phyloP scores from a whole-genome alignment of 805 yeast genomes.

The Yarrowia divulgata region DNA sequence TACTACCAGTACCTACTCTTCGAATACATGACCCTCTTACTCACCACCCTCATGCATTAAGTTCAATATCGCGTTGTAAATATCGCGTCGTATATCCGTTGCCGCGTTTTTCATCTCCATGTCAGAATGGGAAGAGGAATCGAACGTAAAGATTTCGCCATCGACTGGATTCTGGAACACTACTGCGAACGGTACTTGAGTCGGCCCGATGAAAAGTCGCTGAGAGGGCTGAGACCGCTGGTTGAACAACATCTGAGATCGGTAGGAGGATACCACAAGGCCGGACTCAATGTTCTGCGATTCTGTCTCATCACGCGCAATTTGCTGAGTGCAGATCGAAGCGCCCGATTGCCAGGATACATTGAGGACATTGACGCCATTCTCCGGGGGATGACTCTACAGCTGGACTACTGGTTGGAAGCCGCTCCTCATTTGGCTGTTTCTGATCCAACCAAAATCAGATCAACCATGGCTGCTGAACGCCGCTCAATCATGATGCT shows the following conservation, averaged over 20 bases:
- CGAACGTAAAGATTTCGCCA: background rate
- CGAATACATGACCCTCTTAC: too few species aligned
- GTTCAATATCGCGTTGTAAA: background rate
- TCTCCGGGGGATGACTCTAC: background rate
- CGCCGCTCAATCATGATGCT: background rate
- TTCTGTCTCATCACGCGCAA: conserved; percentile 8
- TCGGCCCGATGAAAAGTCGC: background rate
- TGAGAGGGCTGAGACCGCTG: background rate
- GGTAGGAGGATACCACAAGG: conserved; percentile 1
- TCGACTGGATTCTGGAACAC: conserved; percentile 21
- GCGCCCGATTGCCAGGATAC: background rate
- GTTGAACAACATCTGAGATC: background rate
- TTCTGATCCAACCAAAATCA: background rate
- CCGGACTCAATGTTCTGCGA: conserved; percentile 1
- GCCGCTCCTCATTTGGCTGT: background rate
- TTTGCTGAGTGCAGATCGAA: background rate
- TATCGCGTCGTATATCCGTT: too few species aligned
- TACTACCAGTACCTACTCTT: too few species aligned
- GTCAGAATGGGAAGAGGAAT: conserved; percentile 6
- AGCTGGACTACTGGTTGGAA: background rate
- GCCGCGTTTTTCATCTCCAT: background rate
- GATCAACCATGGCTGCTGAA: background rate
- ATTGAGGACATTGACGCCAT: background rate
- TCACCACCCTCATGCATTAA: background rate
- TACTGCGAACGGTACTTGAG: background rate